Evolutionary conservation across 176 grass and related monocot species (phyloP).

Genomic region (Pontederia paniculata): DNA sequence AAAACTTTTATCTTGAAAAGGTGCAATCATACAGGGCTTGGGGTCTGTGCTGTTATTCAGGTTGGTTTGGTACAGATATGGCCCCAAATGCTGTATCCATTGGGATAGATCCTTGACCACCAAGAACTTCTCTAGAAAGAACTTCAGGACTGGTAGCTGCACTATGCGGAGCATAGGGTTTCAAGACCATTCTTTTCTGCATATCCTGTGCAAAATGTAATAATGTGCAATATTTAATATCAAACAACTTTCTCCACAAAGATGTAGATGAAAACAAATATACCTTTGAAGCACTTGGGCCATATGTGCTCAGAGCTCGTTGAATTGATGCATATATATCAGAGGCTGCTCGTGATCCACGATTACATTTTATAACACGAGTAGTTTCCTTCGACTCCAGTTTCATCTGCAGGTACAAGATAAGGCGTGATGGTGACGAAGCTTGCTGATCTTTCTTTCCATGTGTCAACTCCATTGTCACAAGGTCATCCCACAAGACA

Average conservation of each 20-base stretch:
- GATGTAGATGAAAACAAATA: conserved; percentile 3
- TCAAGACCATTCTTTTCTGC: conserved; percentile 75
- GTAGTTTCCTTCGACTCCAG: conserved; percentile 56
- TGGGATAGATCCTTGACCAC: conserved; percentile 16
- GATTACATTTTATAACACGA: conserved; percentile 66
- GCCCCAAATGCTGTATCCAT: conserved; percentile 14
- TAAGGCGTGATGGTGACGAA: conserved; percentile 65
- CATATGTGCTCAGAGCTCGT: conserved; percentile 50
- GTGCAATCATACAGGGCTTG: too few relatives aligned
- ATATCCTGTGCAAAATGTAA: conserved; percentile 42
- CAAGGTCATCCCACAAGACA: conserved; percentile 81
- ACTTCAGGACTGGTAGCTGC: conserved; percentile 28
- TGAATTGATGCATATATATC: conserved; percentile 68
- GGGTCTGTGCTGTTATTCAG: not conserved
- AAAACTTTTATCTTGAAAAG: too few relatives aligned
- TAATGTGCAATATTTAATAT: not conserved
- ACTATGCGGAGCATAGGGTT: conserved; percentile 62
- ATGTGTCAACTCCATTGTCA: conserved; percentile 62
- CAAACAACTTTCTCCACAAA: conserved; percentile 8
- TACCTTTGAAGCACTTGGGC: conserved; percentile 70
- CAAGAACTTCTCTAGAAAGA: conserved; percentile 30
- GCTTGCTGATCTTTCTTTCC: conserved; percentile 79
- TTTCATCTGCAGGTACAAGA: conserved; percentile 78
- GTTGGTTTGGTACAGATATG: conserved; percentile 18
- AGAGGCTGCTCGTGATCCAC: conserved; percentile 52